phyloP scores from a whole-genome alignment of 1,284 basidiomycete genomes.

The Coriolopsis trogii region DNA sequence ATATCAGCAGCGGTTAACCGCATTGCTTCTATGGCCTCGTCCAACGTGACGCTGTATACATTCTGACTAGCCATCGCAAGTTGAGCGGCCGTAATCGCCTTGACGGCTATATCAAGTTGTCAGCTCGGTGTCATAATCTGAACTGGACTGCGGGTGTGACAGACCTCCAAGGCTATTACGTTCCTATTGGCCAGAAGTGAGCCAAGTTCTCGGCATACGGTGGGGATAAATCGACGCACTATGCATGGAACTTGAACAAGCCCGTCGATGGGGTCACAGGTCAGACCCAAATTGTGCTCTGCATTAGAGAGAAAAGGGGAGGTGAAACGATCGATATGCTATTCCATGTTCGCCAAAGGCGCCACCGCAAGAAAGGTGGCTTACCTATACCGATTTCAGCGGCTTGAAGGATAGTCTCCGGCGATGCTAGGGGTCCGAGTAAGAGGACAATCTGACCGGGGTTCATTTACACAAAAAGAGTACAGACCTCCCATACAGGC shows the following conservation, averaged over 20 bases:
- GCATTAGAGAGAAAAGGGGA: conserved; percentile 11
- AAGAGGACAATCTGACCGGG: conserved; percentile 3
- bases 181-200: conserved; percentile 50
- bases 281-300: conserved; percentile 88
- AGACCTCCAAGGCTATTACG: conserved; percentile 85
- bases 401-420: conserved; percentile 84
- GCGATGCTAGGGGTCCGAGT: conserved; percentile 52
- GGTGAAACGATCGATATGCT: conserved; percentile 2
- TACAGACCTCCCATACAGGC: conserved; percentile 86
- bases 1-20: conserved; percentile 87
- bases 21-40: conserved; percentile 98
- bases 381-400: conserved; percentile 93
- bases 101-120: conserved; percentile 61
- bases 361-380: too few relatives aligned
- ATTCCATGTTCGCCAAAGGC: too few relatives aligned
- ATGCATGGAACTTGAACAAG: conserved; percentile 95
- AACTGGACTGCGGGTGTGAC: background rate
- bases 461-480: conserved; percentile 2
- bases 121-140: background rate
- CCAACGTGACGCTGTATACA: conserved; percentile 85
- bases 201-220: background rate
- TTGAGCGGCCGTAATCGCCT: conserved; percentile 91
- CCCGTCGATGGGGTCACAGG: conserved; percentile 92
- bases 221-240: conserved; percentile 46
- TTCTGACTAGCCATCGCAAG: conserved; percentile 91